Base-by-base conservation (phyloP, 2,329 filamentous ascomycete species). In the Cadophora malorum region DNA sequence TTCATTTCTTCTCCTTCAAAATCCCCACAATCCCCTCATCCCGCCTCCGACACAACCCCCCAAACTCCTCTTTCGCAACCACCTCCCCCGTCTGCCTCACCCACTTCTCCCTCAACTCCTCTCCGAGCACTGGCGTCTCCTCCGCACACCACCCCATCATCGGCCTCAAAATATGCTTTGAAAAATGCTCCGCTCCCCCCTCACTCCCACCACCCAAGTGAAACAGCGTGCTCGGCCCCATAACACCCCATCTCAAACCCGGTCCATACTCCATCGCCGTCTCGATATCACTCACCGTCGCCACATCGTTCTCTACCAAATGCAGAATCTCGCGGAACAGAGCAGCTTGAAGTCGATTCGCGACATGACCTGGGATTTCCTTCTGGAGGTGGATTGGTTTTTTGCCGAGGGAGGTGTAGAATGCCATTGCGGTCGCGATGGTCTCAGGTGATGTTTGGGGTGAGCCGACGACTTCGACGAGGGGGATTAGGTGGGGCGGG, bases 401-500 rank as follows among this genome's bases (percentile, higher is more conserved):
- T 69, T 82, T 82, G 5, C 80, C 82, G 1, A 82, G 70, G 5
- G 50, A 68, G 9, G 71, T 71, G 73, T 83, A 84, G 67, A 83
- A 83, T 0, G 56, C 71, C 70, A 80, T 77, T 0, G 80, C 76
- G 9, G 67, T 66, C 3, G 14, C 28, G 31, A 63, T 58, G 8
- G 59, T 52, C 14, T 28, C 28, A 4, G 21, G 10, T 8, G 49
- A 58, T 6, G 67, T 67, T 41, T 72, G 70, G 1, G 69, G 59
- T 2, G 79, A 78, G 9, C 79, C 79, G 1, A 83, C 81, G 0
- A 84, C 79, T 71, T 84, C 82, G 23, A 84, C 81, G 16, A 84
- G 76, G 0, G 81, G 82, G 23, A 84, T 81, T 21, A 84, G 74
- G 69, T 84, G 82, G 6, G 82, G 82, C 9, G 82, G 82, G 69